Evolutionary conservation across 2,329 filamentous ascomycete genomes (phyloP).

Genomic region (Nothophoma quercina): DNA sequence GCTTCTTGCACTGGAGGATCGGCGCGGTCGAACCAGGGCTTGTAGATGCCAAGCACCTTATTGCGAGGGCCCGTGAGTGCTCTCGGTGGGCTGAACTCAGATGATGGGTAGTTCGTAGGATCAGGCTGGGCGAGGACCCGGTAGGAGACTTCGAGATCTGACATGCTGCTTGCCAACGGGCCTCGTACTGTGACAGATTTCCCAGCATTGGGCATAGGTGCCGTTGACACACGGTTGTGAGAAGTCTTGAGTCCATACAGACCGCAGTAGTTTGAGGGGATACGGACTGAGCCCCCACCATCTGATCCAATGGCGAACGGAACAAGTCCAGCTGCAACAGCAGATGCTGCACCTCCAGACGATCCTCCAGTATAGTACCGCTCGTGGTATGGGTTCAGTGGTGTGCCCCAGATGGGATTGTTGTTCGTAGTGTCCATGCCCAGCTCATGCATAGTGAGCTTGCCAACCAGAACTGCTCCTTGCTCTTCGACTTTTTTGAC

Average conservation of each 20-base stretch:
- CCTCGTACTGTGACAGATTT: slow-evolving; percentile 73
- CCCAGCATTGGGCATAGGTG: slow-evolving; percentile 66
- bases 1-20: slow-evolving; percentile 68
- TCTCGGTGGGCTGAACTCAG: slow-evolving; percentile 65
- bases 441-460: slow-evolving; percentile 81
- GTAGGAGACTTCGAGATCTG: slow-evolving; percentile 84
- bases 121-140: slow-evolving; percentile 79
- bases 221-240: slow-evolving; percentile 71
- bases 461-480: slow-evolving; percentile 78
- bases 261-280: slow-evolving; percentile 79
- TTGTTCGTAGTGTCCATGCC: slow-evolving; percentile 86
- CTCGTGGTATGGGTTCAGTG: slow-evolving; percentile 78
- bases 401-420: slow-evolving; percentile 77
- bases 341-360: slow-evolving; percentile 77
- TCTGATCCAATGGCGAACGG: slow-evolving; percentile 77
- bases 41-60: slow-evolving; percentile 75
- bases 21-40: slow-evolving; percentile 73
- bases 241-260: slow-evolving; percentile 82
- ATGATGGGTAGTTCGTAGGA: slow-evolving; percentile 65
- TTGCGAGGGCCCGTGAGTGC: slow-evolving; percentile 53
- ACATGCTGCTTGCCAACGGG: slow-evolving; percentile 77
- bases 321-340: slow-evolving; percentile 72
- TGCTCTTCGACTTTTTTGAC: slow-evolving; percentile 74
- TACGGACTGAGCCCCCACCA: slow-evolving; percentile 76
- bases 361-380: slow-evolving; percentile 83